Evolutionary conservation across 768 basidiomycete genomes (phyloP).

Genomic region (Boletus edulis): DNA sequence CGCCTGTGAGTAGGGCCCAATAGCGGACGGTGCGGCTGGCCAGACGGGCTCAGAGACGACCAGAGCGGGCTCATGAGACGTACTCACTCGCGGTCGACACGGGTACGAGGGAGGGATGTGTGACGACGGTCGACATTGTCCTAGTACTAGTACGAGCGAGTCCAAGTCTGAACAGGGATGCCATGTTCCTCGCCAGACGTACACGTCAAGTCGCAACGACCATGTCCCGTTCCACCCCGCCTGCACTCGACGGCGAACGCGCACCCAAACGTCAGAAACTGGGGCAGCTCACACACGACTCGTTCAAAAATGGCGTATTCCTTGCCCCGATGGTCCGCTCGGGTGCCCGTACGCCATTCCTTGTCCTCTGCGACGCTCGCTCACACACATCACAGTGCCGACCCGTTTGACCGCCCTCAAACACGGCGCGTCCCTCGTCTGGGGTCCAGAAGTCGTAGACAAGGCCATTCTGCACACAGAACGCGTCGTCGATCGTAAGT

Average conservation of each 20-base stretch:
- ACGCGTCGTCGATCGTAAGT: conserved; percentile 83
- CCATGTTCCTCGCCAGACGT: too few species aligned
- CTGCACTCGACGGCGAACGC: conserved; percentile 11
- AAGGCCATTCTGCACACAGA: conserved; percentile 88
- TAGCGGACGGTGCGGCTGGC: conserved; percentile 73
- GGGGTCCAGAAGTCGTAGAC: conserved; percentile 97
- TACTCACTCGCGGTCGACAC: conserved; percentile 33
- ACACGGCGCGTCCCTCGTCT: conserved; percentile 91
- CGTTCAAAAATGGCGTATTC: conserved; percentile 87
- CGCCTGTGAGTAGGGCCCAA: conserved; percentile 88
- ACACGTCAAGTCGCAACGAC: too few species aligned
- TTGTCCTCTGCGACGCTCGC: neutral
- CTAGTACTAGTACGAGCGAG: neutral
- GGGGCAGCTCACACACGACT: conserved; percentile 55
- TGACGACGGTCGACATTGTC: conserved; percentile 28
- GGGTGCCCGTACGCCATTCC: conserved; percentile 66
- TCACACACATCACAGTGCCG: conserved; percentile 54
- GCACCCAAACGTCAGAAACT: conserved; percentile 52
- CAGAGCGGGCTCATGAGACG: neutral
- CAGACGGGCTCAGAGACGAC: neutral
- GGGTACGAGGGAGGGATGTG: conserved; percentile 35
- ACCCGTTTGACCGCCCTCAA: conserved; percentile 85
- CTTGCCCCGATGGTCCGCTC: conserved; percentile 99
- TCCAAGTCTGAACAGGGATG: neutral
- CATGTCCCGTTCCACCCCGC: neutral